A percentile compares a stretch with the other conserved stretches of the same genome.
Conservation (phyloP, 345 rosid species). For the Abelmoschus esculentus region DNA sequence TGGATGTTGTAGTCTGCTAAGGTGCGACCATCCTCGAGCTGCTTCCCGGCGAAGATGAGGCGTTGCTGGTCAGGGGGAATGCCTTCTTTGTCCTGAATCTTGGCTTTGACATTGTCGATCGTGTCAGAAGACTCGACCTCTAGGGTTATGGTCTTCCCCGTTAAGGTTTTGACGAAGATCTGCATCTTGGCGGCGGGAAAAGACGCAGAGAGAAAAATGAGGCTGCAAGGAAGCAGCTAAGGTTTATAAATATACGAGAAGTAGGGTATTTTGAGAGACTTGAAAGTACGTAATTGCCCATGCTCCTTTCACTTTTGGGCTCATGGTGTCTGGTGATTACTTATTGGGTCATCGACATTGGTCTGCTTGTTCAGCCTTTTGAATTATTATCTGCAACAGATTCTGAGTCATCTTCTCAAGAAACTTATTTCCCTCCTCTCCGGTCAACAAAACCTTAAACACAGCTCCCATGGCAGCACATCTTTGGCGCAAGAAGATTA, state of each 20-base stretch:
- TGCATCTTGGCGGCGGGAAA: slow-evolving; percentile 32
- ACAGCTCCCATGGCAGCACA: no score
- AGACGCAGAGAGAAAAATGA: not conserved
- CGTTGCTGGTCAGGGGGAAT: slow-evolving; percentile 69
- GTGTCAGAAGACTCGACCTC: slow-evolving; percentile 67
- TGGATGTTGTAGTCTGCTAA: slow-evolving; percentile 48
- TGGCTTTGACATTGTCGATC: slow-evolving; percentile 61
- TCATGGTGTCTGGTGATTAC: not conserved
- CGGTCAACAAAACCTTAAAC: no score
- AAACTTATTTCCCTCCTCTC: no score
- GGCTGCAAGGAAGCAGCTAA: not conserved
- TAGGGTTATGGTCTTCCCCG: slow-evolving; percentile 67
- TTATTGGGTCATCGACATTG: not conserved
- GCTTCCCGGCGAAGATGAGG: slow-evolving; percentile 62
- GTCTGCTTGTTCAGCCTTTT: no score
- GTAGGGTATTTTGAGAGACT: not conserved
- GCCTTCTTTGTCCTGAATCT: slow-evolving; percentile 67
- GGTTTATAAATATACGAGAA: not conserved
- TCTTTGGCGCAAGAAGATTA: no score
- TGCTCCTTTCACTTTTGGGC: not conserved
- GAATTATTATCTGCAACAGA: no score
- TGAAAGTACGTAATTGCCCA: not conserved
- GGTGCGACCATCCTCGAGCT: slow-evolving; percentile 56
- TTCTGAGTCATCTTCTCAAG: no score
- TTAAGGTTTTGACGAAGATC: slow-evolving; percentile 75